A percentile compares a stretch with the other conserved stretches of the same genome.
phyloP scores from a whole-genome alignment of 208 protist genomes.

The Leishmania mexicana region DNA sequence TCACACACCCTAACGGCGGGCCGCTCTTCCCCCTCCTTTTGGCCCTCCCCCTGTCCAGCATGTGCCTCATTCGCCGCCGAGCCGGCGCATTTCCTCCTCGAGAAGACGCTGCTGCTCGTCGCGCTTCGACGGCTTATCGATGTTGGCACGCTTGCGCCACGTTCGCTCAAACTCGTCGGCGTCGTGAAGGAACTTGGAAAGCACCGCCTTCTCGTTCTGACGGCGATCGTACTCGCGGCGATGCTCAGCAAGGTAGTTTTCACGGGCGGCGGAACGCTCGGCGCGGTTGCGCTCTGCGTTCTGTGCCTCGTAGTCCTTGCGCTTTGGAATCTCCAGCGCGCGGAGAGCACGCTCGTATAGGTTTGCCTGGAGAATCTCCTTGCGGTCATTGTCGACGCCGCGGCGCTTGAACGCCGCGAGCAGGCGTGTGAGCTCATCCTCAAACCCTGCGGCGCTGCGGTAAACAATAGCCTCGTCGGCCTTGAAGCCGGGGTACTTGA shows the following conservation, averaged over 20 bases:
- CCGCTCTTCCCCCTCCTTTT: too few relatives aligned
- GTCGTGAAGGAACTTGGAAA: constrained; percentile 66
- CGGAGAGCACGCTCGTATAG: constrained; percentile 77
- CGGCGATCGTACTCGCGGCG: constrained; percentile 81
- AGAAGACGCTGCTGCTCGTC: constrained; percentile 77
- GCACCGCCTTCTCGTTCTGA: constrained; percentile 54
- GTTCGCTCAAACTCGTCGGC: constrained; percentile 62
- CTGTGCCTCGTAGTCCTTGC: constrained; percentile 47
- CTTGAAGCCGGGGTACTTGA: constrained; percentile 79
- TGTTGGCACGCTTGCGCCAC: constrained; percentile 29
- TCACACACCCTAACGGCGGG: neutral
- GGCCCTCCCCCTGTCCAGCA: too few relatives aligned
- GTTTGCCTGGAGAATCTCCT: constrained; percentile 67
- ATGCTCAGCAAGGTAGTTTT: constrained; percentile 79
- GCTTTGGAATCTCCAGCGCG: constrained; percentile 70
- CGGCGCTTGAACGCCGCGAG: constrained; percentile 34
- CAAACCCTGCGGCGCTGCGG: constrained; percentile 59
- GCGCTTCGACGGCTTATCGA: constrained; percentile 74
- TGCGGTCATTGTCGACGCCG: constrained; percentile 41
- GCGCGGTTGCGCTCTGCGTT: constrained; percentile 60
- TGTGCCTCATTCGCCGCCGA: constrained; percentile 23
- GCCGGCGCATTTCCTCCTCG: constrained; percentile 69
- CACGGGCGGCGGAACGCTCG: constrained; percentile 53
- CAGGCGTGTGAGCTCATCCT: constrained; percentile 67
- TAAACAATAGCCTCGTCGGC: constrained; percentile 55